Percentiles rank a stretch among this genome's conserved stretches.
These are phyloP conservation scores for Sporothrix dimorphospora DNA, from an alignment of 2,329 filamentous ascomycete genomes.

Conservation along the genomic window DNA sequence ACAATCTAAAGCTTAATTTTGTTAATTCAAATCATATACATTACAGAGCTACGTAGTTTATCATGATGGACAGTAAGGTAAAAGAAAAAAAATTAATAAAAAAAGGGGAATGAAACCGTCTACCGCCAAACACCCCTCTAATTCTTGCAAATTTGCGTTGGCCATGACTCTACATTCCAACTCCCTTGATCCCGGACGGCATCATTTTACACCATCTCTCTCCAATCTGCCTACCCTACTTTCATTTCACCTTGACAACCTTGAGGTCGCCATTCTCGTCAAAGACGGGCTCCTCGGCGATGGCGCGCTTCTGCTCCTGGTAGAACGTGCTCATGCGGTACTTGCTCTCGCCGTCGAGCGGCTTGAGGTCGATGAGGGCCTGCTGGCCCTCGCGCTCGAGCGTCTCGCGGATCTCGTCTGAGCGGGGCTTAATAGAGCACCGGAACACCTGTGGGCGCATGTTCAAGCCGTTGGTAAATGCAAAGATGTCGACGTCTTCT, in stretches of 20 bases:
- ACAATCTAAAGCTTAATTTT: too few species aligned
- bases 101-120: too few species aligned
- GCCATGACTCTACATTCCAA: too few species aligned
- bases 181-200: too few species aligned
- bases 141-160: too few species aligned
- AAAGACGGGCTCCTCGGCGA: constrained; percentile 37
- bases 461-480: constrained; percentile 57
- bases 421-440: constrained; percentile 57
- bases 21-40: too few species aligned
- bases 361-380: constrained; percentile 54
- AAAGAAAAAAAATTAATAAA: too few species aligned
- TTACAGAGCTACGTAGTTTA: too few species aligned
- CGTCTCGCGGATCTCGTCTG: constrained; percentile 51
- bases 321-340: constrained; percentile 61
- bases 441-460: constrained; percentile 60
- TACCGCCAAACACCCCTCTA: too few species aligned
- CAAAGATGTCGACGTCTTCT: constrained; percentile 60
- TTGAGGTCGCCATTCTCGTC: constrained; percentile 38
- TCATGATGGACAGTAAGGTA: too few species aligned
- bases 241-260: constrained; percentile 36
- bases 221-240: neutral
- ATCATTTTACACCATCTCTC: neutral
- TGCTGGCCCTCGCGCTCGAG: constrained; percentile 57
- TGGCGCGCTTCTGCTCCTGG: constrained; percentile 39
- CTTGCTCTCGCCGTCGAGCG: constrained; percentile 59